Percentiles rank a stretch among this genome's conserved stretches.
These are phyloP conservation scores for Mycena kentingensis DNA, from an alignment of 768 basidiomycete species.

Conservation along the genomic window DNA sequence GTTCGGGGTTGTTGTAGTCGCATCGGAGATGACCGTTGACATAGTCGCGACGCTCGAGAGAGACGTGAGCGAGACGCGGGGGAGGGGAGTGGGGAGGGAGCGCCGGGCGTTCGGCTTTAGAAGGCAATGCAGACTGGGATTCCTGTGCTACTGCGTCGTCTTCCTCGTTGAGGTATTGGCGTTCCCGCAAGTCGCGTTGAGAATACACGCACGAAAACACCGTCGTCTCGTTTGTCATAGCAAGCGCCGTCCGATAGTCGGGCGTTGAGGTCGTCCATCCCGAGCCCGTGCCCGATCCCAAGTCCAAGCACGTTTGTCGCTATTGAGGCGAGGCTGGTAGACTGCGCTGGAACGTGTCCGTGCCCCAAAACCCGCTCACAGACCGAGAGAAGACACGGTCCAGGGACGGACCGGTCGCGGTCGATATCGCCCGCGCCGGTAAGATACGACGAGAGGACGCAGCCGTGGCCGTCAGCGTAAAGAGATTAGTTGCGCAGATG, in stretches of 20 bases:
- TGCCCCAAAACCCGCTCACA: neutral
- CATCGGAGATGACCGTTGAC: conserved; percentile 50
- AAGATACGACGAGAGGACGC: too few species aligned
- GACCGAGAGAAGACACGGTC: neutral
- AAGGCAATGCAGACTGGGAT: conserved; percentile 27
- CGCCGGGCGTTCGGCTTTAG: conserved; percentile 65
- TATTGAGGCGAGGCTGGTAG: neutral
- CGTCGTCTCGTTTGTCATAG: too few species aligned
- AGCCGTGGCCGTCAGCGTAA: neutral
- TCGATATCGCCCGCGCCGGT: neutral
- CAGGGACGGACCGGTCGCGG: neutral
- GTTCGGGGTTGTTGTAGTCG: conserved; percentile 44
- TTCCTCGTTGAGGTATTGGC: conserved; percentile 56
- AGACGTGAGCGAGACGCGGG: conserved; percentile 63
- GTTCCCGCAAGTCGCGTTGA: too few species aligned
- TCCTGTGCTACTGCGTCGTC: conserved; percentile 23
- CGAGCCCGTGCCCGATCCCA: neutral
- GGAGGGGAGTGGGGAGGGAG: conserved; percentile 69
- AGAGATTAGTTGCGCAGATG: neutral
- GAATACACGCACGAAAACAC: too few species aligned
- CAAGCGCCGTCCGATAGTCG: too few species aligned
- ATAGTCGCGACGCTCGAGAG: conserved; percentile 27
- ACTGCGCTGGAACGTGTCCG: neutral
- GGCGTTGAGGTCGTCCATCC: conserved; percentile 1
- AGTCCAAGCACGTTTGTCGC: neutral